Evolutionary conservation across 305 asterid species (phyloP), one percentile per base, ranked within the genome.

Genomic region (Fraxinus greggii): DNA sequence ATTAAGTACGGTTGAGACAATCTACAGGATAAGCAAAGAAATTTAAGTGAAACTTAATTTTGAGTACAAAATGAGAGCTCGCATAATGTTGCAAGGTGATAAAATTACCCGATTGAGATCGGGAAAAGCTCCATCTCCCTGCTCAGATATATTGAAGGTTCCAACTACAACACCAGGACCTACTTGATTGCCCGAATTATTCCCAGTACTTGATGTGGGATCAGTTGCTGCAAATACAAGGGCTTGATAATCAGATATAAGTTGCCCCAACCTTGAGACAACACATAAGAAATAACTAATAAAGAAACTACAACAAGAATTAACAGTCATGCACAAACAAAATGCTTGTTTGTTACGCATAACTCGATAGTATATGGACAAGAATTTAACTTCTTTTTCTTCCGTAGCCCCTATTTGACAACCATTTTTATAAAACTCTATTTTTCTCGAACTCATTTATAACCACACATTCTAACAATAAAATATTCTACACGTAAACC

Each of bases 91-190:
- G 31, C 40, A 76, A 65, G 76, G 69, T 65, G 80, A 72, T 67
- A 72, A 80, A 69, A 79, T 87, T 92, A 95, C 99, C 86, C 96
- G 92, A 85, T 91, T 91, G 67, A 94, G 84, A 86, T 92, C 96
- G 79, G 95, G 95, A 78, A 94, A 89, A 82, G 89, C 84, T 82
- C 96, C 97, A 86, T 93, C 97, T 65, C 90, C 93, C 74, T 91
- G 97, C 81, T 94, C 99, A 63, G 97, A 89, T 84, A 94, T 77
- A 84, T 92, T 92, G 85, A 94, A 95, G 87, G 97, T 91, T 70
- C 97, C 97, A 84, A 95, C 94, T 77, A 95, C 85, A 88, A 91
- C 84, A 73, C 93, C 90, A 70, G 97, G 92, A 81, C 93, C 86
- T 51, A 28, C 86, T 83, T 88, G 85, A 82, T 80, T 81, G 54